Conservation (phyloP, 2,329 filamentous ascomycete genomes). For the Aureobasidium sp. region DNA sequence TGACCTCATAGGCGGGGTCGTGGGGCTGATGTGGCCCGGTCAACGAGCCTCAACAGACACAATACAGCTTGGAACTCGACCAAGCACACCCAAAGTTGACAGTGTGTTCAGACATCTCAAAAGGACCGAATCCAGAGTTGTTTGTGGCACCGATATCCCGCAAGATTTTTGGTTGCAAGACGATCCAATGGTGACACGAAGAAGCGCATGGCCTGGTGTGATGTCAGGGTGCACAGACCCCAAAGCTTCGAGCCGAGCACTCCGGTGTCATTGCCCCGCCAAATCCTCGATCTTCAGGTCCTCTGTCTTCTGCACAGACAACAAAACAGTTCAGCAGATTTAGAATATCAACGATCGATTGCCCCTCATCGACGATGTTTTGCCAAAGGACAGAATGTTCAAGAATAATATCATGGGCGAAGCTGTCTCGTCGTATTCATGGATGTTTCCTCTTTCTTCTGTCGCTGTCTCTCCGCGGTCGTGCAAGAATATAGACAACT, state of each 20-base stretch:
- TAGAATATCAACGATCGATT: slow-evolving; percentile 8
- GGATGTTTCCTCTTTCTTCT: background rate
- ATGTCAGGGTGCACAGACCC: slow-evolving; percentile 4
- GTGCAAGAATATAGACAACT: background rate
- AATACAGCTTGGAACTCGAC: background rate
- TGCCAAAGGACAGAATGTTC: background rate
- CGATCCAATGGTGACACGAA: background rate
- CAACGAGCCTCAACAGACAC: slow-evolving; percentile 16
- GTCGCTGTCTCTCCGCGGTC: background rate
- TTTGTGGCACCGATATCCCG: background rate
- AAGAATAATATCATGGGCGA: background rate
- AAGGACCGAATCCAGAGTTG: slow-evolving; percentile 8
- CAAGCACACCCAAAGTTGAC: background rate
- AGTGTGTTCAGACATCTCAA: background rate
- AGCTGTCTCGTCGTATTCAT: background rate
- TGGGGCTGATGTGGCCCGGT: slow-evolving; percentile 9
- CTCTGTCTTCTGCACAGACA: slow-evolving; percentile 9
- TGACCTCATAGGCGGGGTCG: slow-evolving; percentile 16
- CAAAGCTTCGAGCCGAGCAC: slow-evolving; percentile 1
- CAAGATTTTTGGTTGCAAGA: slow-evolving; percentile 6
- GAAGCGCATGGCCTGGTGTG: background rate
- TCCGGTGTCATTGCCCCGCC: slow-evolving; percentile 9
- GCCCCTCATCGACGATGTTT: slow-evolving; percentile 12
- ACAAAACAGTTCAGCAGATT: slow-evolving; percentile 3
- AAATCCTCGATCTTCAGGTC: slow-evolving; percentile 15